phyloP scores from a whole-genome alignment of 83 land plant species.

The Diphasiastrum complanatum region DNA sequence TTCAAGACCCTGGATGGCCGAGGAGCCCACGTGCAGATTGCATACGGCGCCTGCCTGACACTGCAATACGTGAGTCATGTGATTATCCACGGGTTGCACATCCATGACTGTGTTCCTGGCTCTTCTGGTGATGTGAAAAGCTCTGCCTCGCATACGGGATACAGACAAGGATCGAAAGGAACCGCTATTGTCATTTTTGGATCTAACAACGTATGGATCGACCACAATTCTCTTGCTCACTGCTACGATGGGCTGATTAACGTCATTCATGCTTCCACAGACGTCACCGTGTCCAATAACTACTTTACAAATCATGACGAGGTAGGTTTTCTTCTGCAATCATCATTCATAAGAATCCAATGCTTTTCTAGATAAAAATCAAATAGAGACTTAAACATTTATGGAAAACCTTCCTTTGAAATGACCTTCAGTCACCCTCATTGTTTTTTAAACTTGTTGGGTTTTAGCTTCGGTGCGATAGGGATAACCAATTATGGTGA shows the following conservation, averaged over 20 bases:
- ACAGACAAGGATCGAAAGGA: constrained; percentile 47
- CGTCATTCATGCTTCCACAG: constrained; percentile 63
- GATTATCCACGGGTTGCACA: constrained; percentile 64
- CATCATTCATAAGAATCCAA: no score
- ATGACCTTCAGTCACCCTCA: no score
- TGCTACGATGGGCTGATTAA: constrained; percentile 66
- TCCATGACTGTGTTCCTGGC: constrained; percentile 57
- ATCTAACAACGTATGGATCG: constrained; percentile 64
- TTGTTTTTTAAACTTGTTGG: no score
- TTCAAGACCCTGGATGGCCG: constrained; percentile 80
- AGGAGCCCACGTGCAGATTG: constrained; percentile 62
- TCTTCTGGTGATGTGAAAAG: constrained; percentile 63
- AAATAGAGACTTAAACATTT: no score
- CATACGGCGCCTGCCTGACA: constrained; percentile 73
- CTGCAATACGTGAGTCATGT: constrained; percentile 53
- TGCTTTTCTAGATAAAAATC: no score
- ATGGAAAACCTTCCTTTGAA: no score
- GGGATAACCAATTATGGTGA: no score
- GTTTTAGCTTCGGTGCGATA: no score
- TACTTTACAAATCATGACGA: constrained; percentile 61
- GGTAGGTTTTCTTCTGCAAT: no score
- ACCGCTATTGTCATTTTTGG: constrained; percentile 61
- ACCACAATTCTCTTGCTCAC: constrained; percentile 51
- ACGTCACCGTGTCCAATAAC: constrained; percentile 65
- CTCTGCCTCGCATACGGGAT: constrained; percentile 57